phyloP scores from a whole-genome alignment of 345 rosid genomes.

The Eucalyptus pauciflora region DNA sequence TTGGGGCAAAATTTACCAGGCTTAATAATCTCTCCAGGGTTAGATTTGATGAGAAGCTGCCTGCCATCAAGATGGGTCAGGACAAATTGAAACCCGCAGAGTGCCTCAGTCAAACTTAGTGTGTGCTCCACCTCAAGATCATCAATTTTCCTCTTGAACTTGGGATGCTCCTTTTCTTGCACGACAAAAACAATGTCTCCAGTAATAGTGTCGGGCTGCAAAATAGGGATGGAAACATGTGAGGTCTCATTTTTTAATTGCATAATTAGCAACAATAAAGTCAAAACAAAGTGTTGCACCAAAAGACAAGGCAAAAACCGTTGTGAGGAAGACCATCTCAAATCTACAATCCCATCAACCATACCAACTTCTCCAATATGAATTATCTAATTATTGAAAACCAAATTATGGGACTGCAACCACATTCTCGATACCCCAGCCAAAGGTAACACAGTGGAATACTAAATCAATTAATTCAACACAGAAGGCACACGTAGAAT shows the following conservation, averaged over 20 bases:
- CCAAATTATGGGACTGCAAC: background rate
- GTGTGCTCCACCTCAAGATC: conserved; percentile 76
- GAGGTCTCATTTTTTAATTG: background rate
- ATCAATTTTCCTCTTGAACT: conserved; percentile 72
- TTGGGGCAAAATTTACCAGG: conserved; percentile 35
- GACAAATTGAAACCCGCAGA: conserved; percentile 81
- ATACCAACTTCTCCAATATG: background rate
- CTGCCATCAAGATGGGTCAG: conserved; percentile 73
- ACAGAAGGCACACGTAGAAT: background rate
- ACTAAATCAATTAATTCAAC: background rate
- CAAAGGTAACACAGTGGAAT: background rate
- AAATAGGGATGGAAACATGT: background rate
- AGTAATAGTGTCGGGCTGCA: conserved; percentile 87
- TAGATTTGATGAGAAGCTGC: conserved; percentile 82
- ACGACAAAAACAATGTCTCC: conserved; percentile 79
- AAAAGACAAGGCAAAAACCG: background rate
- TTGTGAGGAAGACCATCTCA: background rate
- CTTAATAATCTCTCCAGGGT: conserved; percentile 75
- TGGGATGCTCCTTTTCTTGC: conserved; percentile 82
- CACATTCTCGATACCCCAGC: background rate
- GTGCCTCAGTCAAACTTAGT: conserved; percentile 67
- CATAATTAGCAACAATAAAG: background rate
- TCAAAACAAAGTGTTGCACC: background rate
- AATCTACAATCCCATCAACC: background rate
- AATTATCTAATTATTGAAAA: background rate